Evolutionary conservation across 495 filamentous ascomycete genomes (phyloP), one percentile per base, ranked within the genome.

Genomic region (Chaetomium cochliodes): DNA sequence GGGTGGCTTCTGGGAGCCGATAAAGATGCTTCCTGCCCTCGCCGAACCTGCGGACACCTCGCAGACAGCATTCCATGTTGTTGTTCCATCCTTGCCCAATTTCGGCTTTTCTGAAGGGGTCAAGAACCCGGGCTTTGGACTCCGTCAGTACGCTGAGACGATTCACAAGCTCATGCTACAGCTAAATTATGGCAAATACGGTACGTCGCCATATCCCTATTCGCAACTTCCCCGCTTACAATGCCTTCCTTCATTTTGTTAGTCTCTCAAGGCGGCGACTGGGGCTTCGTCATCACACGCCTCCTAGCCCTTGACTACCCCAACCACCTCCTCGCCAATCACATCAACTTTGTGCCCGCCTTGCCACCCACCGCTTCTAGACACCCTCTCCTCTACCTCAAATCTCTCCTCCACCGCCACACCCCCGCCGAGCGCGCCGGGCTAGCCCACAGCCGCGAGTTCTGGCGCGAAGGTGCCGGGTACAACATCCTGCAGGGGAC

Each of bases 261-360:
- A 53, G 51, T 33, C 6, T 28, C 53, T 3, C 53, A 55, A 23
- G 53, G 53, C 53, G 53, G 53, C 53, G 53, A 55, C 33, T 55
- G 53, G 53, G 53, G 28, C 28, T n/a, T 37, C 16, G 18, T 13
- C 18, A 39, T 55, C 7, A 55, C 53, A 30, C 53, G 53, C 5
- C 16, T 55, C 18, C 16, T 55, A 5, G 28, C 28, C 28, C 53
- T 55, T 18, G 11, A 20, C 18, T 55, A 55, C 30, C 53, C 53
- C 18, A 11, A 22, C 3, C 28, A 39, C 33, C 8, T 37, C 53
- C 30, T 55, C 1, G 28, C 53, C 18, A 37, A 18, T 7, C 28
- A 55, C 28, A 37, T 39, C 53, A 55, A 37, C 53, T 55, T 55
- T 13, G 30, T 55, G 5, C 30, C 18, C 8, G 53, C n/a, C 18